Conservation (phyloP, 768 basidiomycete genomes). For the Tulasnella sp. region DNA sequence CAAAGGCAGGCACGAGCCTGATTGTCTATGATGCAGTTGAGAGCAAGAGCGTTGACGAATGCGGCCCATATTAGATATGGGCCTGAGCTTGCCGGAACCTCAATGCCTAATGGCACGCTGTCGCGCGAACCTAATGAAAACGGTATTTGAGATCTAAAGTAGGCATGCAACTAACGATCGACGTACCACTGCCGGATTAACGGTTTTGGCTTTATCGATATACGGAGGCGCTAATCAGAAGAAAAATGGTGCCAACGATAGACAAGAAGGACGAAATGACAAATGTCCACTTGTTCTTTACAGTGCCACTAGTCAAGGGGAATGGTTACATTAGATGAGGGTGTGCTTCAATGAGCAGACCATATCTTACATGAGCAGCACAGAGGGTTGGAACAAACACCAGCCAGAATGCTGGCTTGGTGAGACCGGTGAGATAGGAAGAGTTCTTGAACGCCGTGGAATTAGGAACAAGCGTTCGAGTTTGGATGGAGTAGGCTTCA, state of each 20-base stretch:
- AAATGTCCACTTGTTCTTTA: conserved; percentile 22
- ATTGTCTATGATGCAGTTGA: conserved; percentile 22
- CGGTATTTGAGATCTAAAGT: background rate
- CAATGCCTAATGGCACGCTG: conserved; percentile 20
- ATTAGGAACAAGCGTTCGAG: conserved; percentile 7
- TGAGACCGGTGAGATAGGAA: conserved; percentile 9
- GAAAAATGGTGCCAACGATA: conserved; percentile 18
- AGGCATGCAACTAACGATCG: background rate
- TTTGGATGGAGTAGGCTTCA: conserved; percentile 5
- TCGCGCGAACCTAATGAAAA: background rate
- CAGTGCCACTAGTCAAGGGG: conserved; percentile 19
- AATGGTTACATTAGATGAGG: background rate
- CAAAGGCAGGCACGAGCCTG: conserved; percentile 10
- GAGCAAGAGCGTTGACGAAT: conserved; percentile 20
- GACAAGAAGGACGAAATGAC: conserved; percentile 6
- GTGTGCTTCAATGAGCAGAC: background rate
- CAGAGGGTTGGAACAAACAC: conserved; percentile 22
- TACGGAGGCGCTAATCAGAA: conserved; percentile 21
- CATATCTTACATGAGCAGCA: conserved; percentile 20
- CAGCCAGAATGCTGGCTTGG: conserved; percentile 20
- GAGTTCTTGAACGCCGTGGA: conserved; percentile 18
- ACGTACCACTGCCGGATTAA: conserved; percentile 16
- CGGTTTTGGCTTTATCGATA: conserved; percentile 17
- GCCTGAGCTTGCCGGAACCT: conserved; percentile 12
- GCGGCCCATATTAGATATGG: conserved; percentile 23